Base-by-base conservation (phyloP, 2,329 filamentous ascomycete species). In the Elsinoe batatas region DNA sequence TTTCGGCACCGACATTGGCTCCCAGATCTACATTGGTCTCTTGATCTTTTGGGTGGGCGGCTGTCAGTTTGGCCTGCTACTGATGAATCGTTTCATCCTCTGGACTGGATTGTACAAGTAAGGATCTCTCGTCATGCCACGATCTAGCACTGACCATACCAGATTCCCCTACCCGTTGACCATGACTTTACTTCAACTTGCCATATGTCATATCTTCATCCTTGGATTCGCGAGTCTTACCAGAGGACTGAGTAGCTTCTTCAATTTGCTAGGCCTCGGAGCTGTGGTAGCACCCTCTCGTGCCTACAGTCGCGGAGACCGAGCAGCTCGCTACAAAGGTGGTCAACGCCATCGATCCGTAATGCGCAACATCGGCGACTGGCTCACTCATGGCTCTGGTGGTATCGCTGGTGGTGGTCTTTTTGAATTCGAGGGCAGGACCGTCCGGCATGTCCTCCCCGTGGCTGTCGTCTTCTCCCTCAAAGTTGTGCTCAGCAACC, bases 121-220 rank as follows among this genome's bases (percentile, higher is more conserved):
- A 49, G 49, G 11, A 6, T 17, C 20, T 13, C 17, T 30, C 26
- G 26, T 30, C 26, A 30, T 30, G 26, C 26, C 26, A 30, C 26
- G 26, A 30, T 5, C 2, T 5, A 30, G 26, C 26, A 18, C 47
- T 57, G 15, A 57, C 10, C 18, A 10, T 35, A 1, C 11, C 62
- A 78, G 75, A 61, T 79, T 80, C 58, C 74, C 74, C 1, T 79
- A 77, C 58, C 77, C 77, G 12, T 65, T 79, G 30, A 74, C 76
- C 7, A 70, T 73, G 51, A 78, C 76, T 0, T 72, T 77, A 26
- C 62, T 78, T 15, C 74, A 80, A 60, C 70, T 80, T 37, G 62
- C 76, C 44, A 71, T 78, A 53, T 75, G 75, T 3, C 77, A 79
- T 58, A 58, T 73, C 4, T 71, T 76, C 36, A 68, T 80, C 46